Percentiles rank a stretch among this genome's conserved stretches.
Conservation (phyloP, 768 basidiomycete genomes). For the Termitomyces titanicus region DNA sequence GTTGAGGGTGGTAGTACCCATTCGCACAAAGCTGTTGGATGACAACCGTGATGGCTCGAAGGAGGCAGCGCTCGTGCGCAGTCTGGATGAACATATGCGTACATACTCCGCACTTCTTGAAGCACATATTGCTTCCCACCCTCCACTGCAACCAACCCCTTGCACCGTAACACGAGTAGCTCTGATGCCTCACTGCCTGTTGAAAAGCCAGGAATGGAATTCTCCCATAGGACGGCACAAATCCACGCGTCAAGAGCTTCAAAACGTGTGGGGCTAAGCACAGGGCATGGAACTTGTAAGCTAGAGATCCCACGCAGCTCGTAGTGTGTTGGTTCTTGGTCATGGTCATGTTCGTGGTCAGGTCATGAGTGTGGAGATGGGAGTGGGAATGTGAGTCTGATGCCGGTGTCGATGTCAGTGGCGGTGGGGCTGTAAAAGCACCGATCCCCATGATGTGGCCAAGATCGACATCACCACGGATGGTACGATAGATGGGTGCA, state of each 20-base stretch:
- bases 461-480: conserved; percentile 69
- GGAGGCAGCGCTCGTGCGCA: conserved; percentile 49
- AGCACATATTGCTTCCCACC: conserved; percentile 66
- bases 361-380: too few species aligned
- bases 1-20: conserved; percentile 13
- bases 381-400: conserved; percentile 15
- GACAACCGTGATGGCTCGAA: conserved; percentile 44
- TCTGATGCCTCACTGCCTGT: conserved; percentile 13
- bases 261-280: conserved; percentile 44
- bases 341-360: not conserved
- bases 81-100: conserved; percentile 61
- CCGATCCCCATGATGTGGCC: conserved; percentile 72
- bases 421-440: conserved; percentile 63
- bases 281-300: conserved; percentile 61
- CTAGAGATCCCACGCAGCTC: conserved; percentile 81
- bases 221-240: conserved; percentile 80
- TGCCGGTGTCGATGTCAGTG: conserved; percentile 7
- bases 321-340: conserved; percentile 46
- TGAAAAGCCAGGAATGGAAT: conserved; percentile 36
- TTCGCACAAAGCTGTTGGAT: conserved; percentile 18
- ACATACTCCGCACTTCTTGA: conserved; percentile 90
- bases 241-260: conserved; percentile 75
- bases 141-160: conserved; percentile 67
- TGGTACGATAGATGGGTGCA: conserved; percentile 69
- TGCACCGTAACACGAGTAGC: conserved; percentile 78